Evolutionary conservation across 257 asterid species (phyloP), one percentile per base, ranked within the genome.

Genomic region (Gardenia jasminoides): DNA sequence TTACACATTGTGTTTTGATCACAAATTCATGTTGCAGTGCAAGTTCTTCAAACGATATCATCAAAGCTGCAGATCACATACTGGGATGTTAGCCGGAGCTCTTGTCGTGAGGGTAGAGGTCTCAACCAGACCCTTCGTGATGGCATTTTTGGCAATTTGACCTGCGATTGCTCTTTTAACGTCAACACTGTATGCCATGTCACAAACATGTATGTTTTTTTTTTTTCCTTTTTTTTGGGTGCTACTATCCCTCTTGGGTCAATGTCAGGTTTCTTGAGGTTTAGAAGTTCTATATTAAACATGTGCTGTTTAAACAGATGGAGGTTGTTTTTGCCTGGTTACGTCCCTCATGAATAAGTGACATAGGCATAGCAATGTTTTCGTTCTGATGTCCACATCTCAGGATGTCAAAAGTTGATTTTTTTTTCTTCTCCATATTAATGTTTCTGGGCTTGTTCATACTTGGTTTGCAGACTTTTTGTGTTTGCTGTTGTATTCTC

Each of bases 151-250:
- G 89, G 96, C 80, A 77, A 68, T 20, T 83, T 91, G 58, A 75
- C 66, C 10, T 95, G 99, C 74, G 82, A 93, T 82, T 95, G 99
- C 84, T 41, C 90, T 47, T 89, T 86, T 81, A 78, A 43, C 67
- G 75, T 4, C 83, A 78, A 26, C 76, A 83, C 97, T 17, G 44
- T 65, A 56, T 95, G 99, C 88, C 99, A 92, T 81, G 93, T 95
- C 47, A 89, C 96, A 30, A 76, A 22, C 86, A 89, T 95, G 99
- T 95, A 90, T 16, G 92, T n/a, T 82, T 82, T 75, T 82, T 68
- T 68, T 75, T 68, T 22, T 43, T n/a, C n/a, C n/a, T n/a, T n/a
- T n/a, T n/a, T n/a, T n/a, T n/a, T n/a, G n/a, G n/a, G n/a, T 16
- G 26, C 50, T 59, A 33, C 7, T 50, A 12, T 41, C 13, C 26